These are phyloP conservation scores for Artomyces pyxidatus DNA, from an alignment of 768 basidiomycete species.

Conservation along the genomic window DNA sequence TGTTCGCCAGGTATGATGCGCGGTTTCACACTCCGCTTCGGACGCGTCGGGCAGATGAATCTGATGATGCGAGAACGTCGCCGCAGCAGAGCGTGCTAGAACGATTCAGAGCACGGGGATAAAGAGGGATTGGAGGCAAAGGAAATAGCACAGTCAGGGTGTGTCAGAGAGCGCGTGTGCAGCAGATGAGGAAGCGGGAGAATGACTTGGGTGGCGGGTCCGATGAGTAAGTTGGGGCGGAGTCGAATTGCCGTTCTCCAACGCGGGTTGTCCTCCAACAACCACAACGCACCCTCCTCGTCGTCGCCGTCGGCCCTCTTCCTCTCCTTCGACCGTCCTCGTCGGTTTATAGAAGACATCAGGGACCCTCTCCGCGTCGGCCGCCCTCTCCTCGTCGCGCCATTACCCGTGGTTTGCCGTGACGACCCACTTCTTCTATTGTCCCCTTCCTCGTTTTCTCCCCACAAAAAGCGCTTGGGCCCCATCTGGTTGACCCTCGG, in stretches of 20 bases:
- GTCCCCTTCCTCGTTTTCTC: background rate
- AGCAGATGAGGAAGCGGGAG: background rate
- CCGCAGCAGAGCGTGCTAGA: background rate
- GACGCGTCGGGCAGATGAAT: background rate
- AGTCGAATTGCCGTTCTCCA: slow-evolving; percentile 7
- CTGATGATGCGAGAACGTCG: background rate
- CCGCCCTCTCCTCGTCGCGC: background rate
- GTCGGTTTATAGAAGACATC: slow-evolving; percentile 5
- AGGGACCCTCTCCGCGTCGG: background rate
- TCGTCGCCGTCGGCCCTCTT: slow-evolving; percentile 5
- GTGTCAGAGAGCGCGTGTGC: background rate
- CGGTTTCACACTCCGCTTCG: background rate
- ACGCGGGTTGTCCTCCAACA: slow-evolving; percentile 12
- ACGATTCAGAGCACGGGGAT: background rate
- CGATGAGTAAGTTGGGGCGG: slow-evolving; percentile 12
- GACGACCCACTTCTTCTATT: background rate
- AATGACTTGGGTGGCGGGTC: slow-evolving; percentile 1
- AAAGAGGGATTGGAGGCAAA: background rate
- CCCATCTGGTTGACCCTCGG: background rate
- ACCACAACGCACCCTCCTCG: slow-evolving; percentile 11
- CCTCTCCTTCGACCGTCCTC: background rate
- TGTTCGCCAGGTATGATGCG: background rate
- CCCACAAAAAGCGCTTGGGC: no score
- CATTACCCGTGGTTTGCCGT: background rate
- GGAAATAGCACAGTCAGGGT: background rate